A percentile compares a stretch with the other conserved stretches of the same genome.
These are phyloP conservation scores for Geoglossum cookeanum DNA, from an alignment of 2,329 filamentous ascomycete genomes.

Conservation along the genomic window DNA sequence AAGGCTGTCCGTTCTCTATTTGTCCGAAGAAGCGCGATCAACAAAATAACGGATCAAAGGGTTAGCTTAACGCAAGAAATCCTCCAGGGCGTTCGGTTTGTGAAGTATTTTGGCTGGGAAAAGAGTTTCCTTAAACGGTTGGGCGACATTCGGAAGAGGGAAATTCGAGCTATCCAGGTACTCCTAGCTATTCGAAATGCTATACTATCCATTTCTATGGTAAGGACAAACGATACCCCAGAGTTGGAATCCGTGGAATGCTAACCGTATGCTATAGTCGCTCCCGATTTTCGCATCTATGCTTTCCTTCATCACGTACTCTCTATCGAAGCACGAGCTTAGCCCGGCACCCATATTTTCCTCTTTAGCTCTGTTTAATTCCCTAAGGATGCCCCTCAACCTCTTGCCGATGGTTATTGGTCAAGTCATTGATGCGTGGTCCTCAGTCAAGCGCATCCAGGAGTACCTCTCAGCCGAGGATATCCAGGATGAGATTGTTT, in stretches of 20 bases:
- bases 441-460: conserved; percentile 67
- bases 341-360: conserved; percentile 71
- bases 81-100: conserved; percentile 73
- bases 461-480: conserved; percentile 81
- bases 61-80: conserved; percentile 89
- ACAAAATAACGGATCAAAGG: conserved; percentile 83
- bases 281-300: conserved; percentile 90
- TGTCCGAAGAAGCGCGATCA: conserved; percentile 56
- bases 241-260: not conserved
- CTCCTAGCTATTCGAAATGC: conserved; percentile 67
- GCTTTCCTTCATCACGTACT: conserved; percentile 74
- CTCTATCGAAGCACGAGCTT: conserved; percentile 44
- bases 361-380: conserved; percentile 84
- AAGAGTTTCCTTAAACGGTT: conserved; percentile 64
- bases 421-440: conserved; percentile 76
- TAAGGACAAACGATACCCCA: not conserved
- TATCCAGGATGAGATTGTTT: conserved; percentile 48
- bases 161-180: conserved; percentile 70
- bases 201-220: conserved; percentile 65
- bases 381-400: conserved; percentile 75
- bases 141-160: conserved; percentile 49
- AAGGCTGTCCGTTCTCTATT: conserved; percentile 62
- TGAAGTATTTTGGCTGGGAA: conserved; percentile 96
- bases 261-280: conserved; percentile 22
- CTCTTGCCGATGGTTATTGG: conserved; percentile 74